phyloP scores from a whole-genome alignment of 1,284 basidiomycete genomes.

The Rhodotorula sp. region DNA sequence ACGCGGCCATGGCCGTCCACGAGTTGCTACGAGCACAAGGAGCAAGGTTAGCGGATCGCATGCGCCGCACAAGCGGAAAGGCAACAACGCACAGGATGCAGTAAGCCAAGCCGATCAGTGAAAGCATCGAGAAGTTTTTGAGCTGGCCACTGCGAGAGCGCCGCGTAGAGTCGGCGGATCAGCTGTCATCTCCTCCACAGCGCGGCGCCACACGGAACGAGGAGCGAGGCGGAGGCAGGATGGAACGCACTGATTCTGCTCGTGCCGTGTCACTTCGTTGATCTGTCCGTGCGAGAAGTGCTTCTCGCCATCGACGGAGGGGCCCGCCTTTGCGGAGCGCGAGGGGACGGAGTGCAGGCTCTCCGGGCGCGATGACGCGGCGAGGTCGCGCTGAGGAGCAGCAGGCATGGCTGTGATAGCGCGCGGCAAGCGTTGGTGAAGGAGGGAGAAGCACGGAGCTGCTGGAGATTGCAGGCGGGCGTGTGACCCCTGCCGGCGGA shows the following conservation, averaged over 20 bases:
- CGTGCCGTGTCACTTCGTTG: slow-evolving; percentile 19
- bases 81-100: slow-evolving; percentile 4
- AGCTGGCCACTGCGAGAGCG: slow-evolving; percentile 23
- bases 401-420: background rate
- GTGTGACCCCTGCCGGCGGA: too few relatives aligned
- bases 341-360: background rate
- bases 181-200: background rate
- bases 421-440: too few relatives aligned
- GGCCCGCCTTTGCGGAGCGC: background rate
- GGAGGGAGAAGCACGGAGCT: too few relatives aligned
- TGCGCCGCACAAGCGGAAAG: background rate
- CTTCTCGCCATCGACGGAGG: background rate
- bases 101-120: slow-evolving; percentile 23
- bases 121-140: slow-evolving; percentile 29
- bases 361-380: background rate
- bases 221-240: too few relatives aligned
- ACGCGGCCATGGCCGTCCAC: slow-evolving; percentile 48
- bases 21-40: slow-evolving; percentile 41
- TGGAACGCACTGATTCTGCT: slow-evolving; percentile 29
- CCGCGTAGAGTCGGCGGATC: background rate
- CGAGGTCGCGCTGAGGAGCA: background rate
- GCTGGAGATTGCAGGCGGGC: too few relatives aligned
- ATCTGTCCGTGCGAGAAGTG: slow-evolving; percentile 13
- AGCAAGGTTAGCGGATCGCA: background rate
- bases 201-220: background rate